Conservation (phyloP, 2,329 filamentous ascomycete species). For the Cladophialophora immunda region DNA sequence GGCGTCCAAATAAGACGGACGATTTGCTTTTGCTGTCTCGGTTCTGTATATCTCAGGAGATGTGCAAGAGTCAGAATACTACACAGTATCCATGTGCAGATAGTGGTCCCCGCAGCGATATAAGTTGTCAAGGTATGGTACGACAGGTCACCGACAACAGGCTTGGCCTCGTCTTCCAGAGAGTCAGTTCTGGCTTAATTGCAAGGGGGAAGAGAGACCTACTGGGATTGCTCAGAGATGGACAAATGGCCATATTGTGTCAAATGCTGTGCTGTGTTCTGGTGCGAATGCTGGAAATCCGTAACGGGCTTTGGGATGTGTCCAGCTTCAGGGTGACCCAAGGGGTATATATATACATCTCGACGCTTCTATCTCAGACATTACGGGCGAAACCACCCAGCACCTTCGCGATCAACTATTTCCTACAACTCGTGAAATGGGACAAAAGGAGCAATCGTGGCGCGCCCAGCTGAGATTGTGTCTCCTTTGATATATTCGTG, state of each 20-base stretch:
- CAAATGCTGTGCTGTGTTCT: background rate
- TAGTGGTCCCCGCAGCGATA: background rate
- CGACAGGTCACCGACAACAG: background rate
- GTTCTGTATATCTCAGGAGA: background rate
- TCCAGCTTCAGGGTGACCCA: background rate
- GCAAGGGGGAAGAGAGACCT: background rate
- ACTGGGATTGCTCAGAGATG: background rate
- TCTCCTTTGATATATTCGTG: background rate
- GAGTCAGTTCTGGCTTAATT: background rate
- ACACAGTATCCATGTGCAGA: background rate
- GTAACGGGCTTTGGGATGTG: background rate
- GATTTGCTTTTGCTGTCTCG: background rate
- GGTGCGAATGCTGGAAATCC: background rate
- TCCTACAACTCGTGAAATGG: background rate
- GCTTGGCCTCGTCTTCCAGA: background rate
- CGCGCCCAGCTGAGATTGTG: background rate
- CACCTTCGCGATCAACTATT: background rate
- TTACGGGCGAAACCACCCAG: background rate
- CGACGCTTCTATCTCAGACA: background rate
- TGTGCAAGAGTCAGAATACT: background rate
- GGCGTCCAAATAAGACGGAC: background rate
- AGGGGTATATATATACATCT: background rate
- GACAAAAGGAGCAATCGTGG: background rate
- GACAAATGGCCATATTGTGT: background rate
- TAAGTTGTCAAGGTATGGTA: slow-evolving; percentile 4